Percentiles rank a stretch among this genome's conserved stretches.
Conservation (phyloP, 495 filamentous ascomycete species). For the Penicillium malachiteum region DNA sequence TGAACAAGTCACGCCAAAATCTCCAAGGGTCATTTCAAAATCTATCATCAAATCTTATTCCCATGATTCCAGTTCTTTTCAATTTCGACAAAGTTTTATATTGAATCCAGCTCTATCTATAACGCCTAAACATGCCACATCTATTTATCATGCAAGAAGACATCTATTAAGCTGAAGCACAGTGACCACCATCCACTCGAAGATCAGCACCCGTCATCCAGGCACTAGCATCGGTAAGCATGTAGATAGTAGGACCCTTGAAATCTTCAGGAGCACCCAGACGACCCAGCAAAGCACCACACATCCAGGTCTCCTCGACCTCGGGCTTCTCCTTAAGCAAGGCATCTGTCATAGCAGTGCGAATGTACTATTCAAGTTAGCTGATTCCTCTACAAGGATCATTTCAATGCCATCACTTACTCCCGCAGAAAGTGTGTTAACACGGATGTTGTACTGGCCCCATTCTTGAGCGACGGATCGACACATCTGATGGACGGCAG, state of each 20-base stretch:
- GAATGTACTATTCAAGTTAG: conserved; percentile 28
- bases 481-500: conserved; percentile 62
- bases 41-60: not conserved
- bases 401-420: conserved; percentile 5
- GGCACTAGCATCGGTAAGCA: conserved; percentile 42
- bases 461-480: conserved; percentile 69
- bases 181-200: conserved; percentile 41
- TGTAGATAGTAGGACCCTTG: conserved; percentile 40
- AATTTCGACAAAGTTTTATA: not conserved
- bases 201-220: conserved; percentile 44
- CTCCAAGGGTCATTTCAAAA: not conserved
- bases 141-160: conserved; percentile 7
- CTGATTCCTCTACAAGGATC: too few relatives aligned
- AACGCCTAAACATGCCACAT: conserved; percentile 18
- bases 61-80: not conserved
- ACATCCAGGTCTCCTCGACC: conserved; percentile 39
- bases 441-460: conserved; percentile 39
- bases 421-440: conserved; percentile 50
- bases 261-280: conserved; percentile 42
- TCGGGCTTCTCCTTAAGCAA: conserved; percentile 58
- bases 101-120: not conserved
- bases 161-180: conserved; percentile 30
- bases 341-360: conserved; percentile 39
- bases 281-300: conserved; percentile 36
- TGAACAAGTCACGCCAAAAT: not conserved